Conservation (phyloP, 768 basidiomycete genomes). For the Pulveroboletus sp. region DNA sequence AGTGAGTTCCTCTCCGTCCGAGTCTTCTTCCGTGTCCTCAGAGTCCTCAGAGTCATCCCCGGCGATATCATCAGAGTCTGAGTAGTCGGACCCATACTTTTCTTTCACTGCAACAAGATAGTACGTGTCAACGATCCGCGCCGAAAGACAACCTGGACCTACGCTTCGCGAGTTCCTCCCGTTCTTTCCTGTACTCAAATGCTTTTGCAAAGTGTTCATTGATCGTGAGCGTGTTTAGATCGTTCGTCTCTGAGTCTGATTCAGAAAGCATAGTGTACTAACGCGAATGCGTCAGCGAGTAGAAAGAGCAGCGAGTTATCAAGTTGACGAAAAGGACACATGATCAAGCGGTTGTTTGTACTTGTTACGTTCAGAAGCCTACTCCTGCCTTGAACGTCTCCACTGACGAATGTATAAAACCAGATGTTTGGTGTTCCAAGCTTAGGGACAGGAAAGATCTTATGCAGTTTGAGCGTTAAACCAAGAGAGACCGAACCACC, state of each 20-base stretch:
- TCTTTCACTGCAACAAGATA: slow-evolving; percentile 58
- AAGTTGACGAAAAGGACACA: not conserved
- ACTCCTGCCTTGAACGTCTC: too few species aligned
- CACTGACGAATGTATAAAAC: too few species aligned
- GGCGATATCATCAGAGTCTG: slow-evolving; percentile 23
- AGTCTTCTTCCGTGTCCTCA: slow-evolving; percentile 84
- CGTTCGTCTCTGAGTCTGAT: slow-evolving; percentile 44
- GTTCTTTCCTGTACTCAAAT: slow-evolving; percentile 76
- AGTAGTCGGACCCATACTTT: slow-evolving; percentile 77
- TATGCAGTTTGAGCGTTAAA: too few species aligned
- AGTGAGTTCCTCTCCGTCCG: slow-evolving; percentile 92
- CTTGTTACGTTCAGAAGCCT: slow-evolving; percentile 8
- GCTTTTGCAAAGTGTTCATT: slow-evolving; percentile 80
- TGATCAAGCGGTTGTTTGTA: slow-evolving; percentile 6
- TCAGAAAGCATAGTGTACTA: slow-evolving; percentile 42
- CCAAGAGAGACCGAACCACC: too few species aligned
- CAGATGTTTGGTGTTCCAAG: too few species aligned
- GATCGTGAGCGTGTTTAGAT: slow-evolving; percentile 53
- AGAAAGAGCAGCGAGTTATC: not conserved
- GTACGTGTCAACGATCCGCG: not conserved
- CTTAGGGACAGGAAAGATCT: too few species aligned
- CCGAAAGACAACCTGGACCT: slow-evolving; percentile 24
- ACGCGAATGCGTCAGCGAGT: not conserved
- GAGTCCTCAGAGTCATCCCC: slow-evolving; percentile 48
- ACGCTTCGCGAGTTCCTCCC: slow-evolving; percentile 81